Percentiles rank a stretch among this genome's conserved stretches.
Conservation (phyloP, 345 rosid species). For the Cochlearia excelsa region DNA sequence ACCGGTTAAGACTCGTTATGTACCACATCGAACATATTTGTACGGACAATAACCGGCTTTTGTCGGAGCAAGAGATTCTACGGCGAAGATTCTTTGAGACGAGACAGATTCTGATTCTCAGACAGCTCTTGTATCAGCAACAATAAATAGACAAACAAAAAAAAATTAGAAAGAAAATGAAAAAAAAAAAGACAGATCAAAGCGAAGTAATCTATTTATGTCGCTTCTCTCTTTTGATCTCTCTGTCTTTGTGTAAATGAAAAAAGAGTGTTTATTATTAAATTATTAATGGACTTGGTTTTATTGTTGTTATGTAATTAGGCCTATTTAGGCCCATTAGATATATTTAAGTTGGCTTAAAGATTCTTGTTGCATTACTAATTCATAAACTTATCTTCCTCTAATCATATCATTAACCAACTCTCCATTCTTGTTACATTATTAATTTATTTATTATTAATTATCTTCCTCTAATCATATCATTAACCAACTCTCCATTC, state of each 20-base stretch:
- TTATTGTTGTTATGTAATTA: not conserved
- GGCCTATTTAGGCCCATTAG: conserved; percentile 20
- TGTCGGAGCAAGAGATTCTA: conserved; percentile 54
- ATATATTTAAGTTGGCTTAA: not conserved
- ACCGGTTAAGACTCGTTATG: conserved; percentile 47
- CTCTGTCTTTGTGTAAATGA: conserved; percentile 13
- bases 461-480: not conserved
- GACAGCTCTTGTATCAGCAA: conserved; percentile 49
- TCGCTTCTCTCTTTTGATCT: conserved; percentile 14
- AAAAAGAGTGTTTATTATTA: not conserved
- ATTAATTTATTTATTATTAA: no score
- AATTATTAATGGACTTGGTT: not conserved
- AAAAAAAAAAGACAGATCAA: not conserved
- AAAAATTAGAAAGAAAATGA: not conserved
- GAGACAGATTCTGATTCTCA: conserved; percentile 46
- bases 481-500: no score
- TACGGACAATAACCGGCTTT: conserved; percentile 58
- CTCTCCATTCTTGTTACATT: no score
- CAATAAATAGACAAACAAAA: conserved; percentile 36
- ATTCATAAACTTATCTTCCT: not conserved
- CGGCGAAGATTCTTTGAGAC: conserved; percentile 52
- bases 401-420: not conserved
- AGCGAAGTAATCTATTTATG: conserved; percentile 5
- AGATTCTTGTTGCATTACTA: not conserved
- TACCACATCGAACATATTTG: conserved; percentile 41